phyloP scores from a whole-genome alignment of 352 stramenopile genomes.

The Thalassiosira exigua region DNA sequence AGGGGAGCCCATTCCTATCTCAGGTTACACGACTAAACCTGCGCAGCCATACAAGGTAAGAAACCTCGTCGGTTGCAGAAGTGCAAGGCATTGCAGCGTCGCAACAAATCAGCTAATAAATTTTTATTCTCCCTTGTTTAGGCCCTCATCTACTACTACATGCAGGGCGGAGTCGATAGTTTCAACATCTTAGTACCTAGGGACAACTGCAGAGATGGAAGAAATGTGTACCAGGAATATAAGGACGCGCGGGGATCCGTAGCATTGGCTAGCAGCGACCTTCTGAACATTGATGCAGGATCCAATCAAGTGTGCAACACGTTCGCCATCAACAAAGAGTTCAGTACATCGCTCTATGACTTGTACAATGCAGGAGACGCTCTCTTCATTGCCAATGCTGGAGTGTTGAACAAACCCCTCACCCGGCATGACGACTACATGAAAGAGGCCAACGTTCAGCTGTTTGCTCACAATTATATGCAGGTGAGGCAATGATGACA shows the following conservation, averaged over 20 bases:
- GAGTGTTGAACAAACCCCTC: no score
- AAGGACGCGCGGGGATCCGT: conserved; percentile 32
- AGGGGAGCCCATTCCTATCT: background rate
- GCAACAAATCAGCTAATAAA: no score
- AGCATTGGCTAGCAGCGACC: conserved; percentile 21
- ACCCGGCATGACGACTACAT: no score
- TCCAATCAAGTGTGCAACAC: conserved; percentile 58
- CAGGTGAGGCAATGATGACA: no score
- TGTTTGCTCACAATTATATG: no score
- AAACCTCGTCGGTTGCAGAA: no score
- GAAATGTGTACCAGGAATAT: conserved; percentile 60
- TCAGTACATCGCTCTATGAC: conserved; percentile 36
- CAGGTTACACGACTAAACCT: background rate
- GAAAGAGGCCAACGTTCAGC: no score
- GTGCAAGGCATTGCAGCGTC: no score
- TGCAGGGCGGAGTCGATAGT: conserved; percentile 34
- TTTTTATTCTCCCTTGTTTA: conserved; percentile 65
- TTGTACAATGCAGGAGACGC: conserved; percentile 68
- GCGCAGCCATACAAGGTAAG: conserved; percentile 54
- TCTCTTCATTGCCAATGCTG: conserved; percentile 73
- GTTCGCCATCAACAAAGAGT: conserved; percentile 70
- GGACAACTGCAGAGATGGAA: conserved; percentile 42
- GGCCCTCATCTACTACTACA: background rate
- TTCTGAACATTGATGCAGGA: conserved; percentile 54
- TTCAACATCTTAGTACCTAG: conserved; percentile 75